These are phyloP conservation scores for Colletotrichum echinochloae DNA, from an alignment of 2,329 filamentous ascomycete genomes.

Conservation along the genomic window DNA sequence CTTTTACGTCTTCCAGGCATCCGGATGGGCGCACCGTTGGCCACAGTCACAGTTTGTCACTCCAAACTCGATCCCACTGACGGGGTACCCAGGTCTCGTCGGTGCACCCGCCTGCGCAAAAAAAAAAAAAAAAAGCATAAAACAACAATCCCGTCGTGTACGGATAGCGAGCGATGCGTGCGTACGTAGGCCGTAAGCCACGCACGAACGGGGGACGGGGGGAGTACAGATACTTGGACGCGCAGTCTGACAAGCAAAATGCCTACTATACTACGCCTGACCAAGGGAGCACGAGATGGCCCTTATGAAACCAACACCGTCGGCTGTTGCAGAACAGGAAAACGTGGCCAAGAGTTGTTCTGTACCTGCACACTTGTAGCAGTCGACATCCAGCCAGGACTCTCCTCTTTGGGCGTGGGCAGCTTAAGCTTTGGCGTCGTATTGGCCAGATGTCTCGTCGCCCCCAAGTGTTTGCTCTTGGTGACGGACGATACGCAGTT, in stretches of 20 bases:
- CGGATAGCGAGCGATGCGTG: slow-evolving; percentile 1
- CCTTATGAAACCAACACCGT: too few species aligned
- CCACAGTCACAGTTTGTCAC: slow-evolving; percentile 18
- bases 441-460: slow-evolving; percentile 20
- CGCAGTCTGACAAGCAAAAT: neutral
- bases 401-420: neutral
- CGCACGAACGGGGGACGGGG: neutral
- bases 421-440: slow-evolving; percentile 37
- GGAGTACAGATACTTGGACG: neutral
- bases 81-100: slow-evolving; percentile 18
- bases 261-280: too few species aligned
- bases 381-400: neutral
- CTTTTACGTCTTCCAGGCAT: neutral
- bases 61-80: neutral
- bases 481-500: neutral
- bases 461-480: neutral
- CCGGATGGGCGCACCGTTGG: neutral
- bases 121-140: neutral
- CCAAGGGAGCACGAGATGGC: neutral
- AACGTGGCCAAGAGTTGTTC: neutral
- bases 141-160: slow-evolving; percentile 1
- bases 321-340: neutral
- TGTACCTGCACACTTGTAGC: neutral
- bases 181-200: neutral
- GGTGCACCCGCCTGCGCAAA: neutral